Evolutionary conservation across 495 filamentous ascomycete genomes (phyloP).

Genomic region (Penicillium argentinense): DNA sequence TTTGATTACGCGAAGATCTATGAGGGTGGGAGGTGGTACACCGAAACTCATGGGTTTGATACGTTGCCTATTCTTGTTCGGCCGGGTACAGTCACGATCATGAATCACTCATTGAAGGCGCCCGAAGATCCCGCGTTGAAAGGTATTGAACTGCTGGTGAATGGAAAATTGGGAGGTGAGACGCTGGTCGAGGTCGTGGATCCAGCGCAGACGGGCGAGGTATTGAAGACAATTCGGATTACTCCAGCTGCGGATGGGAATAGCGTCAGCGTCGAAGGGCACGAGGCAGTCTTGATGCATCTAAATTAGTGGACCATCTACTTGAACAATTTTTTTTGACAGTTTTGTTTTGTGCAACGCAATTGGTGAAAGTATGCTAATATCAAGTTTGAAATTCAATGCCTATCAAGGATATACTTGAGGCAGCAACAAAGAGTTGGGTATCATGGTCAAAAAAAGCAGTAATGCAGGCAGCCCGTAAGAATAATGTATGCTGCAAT

Average conservation of each 20-base stretch:
- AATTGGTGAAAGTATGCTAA: constrained; percentile 4
- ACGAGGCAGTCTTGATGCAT: constrained; percentile 19
- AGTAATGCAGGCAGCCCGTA: constrained; percentile 3
- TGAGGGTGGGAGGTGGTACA: constrained; percentile 42
- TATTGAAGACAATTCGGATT: constrained; percentile 27
- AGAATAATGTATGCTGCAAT: no score
- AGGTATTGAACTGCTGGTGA: constrained; percentile 41
- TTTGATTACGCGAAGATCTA: constrained; percentile 44
- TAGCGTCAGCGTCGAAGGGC: constrained; percentile 10
- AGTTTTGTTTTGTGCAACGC: constrained; percentile 1
- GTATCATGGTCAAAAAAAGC: constrained; percentile 30
- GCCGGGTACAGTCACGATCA: constrained; percentile 36
- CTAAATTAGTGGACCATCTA: no score
- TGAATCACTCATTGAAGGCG: constrained; percentile 33
- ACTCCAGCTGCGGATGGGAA: constrained; percentile 14
- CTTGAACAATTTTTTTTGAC: no score
- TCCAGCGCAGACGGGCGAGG: constrained; percentile 32
- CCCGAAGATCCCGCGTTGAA: constrained; percentile 37
- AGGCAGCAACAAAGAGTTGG: constrained; percentile 18
- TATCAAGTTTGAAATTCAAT: not conserved
- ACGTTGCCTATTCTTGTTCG: constrained; percentile 41
- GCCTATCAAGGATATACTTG: not conserved
- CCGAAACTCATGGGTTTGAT: constrained; percentile 44
- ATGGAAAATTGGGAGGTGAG: constrained; percentile 27
- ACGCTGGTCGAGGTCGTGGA: constrained; percentile 36